Conservation (phyloP, 2,329 filamentous ascomycete species). For the Colletotrichum echinochloae region DNA sequence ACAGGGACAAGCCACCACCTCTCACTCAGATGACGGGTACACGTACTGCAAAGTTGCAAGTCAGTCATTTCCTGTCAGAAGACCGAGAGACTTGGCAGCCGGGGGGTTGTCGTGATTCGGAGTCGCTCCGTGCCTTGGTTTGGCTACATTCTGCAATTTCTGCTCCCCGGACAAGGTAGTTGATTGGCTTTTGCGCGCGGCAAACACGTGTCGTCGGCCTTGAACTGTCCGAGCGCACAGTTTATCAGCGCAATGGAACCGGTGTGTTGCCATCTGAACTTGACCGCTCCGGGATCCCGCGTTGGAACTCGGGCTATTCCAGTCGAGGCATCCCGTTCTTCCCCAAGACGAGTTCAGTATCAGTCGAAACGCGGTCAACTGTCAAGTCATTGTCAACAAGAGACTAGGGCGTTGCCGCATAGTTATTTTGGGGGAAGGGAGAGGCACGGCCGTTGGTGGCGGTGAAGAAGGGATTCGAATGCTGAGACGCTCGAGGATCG, state of each 20-base stretch:
- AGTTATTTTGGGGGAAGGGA: too few relatives aligned
- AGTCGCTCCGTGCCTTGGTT: not conserved
- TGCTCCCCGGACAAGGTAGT: too few relatives aligned
- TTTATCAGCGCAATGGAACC: not conserved
- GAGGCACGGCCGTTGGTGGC: not conserved
- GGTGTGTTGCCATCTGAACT: too few relatives aligned
- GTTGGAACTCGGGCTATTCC: not conserved
- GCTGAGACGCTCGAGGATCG: not conserved
- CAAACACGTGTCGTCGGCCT: not conserved
- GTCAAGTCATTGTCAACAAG: not conserved
- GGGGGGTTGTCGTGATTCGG: not conserved
- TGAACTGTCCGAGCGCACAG: not conserved
- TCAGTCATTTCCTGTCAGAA: not conserved
- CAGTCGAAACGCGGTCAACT: not conserved
- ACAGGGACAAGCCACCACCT: not conserved
- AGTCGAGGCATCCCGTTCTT: not conserved
- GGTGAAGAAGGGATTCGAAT: too few relatives aligned
- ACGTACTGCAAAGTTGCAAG: not conserved
- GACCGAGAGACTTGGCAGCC: not conserved
- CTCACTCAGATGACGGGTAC: not conserved
- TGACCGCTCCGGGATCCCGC: too few relatives aligned
- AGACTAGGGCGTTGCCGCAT: not conserved
- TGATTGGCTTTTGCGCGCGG: not conserved
- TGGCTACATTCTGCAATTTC: too few relatives aligned
- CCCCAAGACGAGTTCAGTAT: not conserved